These are phyloP conservation scores for Aspergillus bertholletiae DNA, from an alignment of 495 filamentous ascomycete genomes.

Conservation along the genomic window DNA sequence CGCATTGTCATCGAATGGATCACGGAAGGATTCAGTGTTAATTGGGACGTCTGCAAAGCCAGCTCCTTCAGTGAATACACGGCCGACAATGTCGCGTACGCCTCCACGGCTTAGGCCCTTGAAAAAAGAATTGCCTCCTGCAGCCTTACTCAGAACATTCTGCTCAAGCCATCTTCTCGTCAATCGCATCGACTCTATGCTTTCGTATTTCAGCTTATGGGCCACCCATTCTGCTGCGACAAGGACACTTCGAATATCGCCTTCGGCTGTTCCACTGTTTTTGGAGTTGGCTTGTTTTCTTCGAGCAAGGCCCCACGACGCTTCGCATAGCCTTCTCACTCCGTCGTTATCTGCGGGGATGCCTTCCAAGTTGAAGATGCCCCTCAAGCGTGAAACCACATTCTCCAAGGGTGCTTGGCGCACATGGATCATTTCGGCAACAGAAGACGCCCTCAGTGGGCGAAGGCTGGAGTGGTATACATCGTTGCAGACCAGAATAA, in stretches of 20 bases:
- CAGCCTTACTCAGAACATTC: constrained; percentile 63
- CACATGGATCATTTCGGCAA: constrained; percentile 90
- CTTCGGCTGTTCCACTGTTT: constrained; percentile 63
- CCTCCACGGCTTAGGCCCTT: constrained; percentile 76
- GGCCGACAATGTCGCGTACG: constrained; percentile 75
- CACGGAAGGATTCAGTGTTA: constrained; percentile 29
- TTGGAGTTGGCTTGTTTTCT: constrained; percentile 54
- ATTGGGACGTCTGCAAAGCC: constrained; percentile 66
- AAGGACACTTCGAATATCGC: constrained; percentile 88
- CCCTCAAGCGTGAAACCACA: constrained; percentile 76
- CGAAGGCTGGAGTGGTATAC: constrained; percentile 90
- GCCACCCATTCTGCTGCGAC: constrained; percentile 96
- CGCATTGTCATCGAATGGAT: constrained; percentile 25
- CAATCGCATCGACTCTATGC: constrained; percentile 41
- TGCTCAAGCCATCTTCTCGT: constrained; percentile 84
- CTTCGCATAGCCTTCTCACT: constrained; percentile 84
- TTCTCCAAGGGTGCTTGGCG: constrained; percentile 84
- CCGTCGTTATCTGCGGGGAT: constrained; percentile 83
- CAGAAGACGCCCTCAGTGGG: constrained; percentile 71
- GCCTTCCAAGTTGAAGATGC: constrained; percentile 80
- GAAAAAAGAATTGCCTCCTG: constrained; percentile 72
- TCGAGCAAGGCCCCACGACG: constrained; percentile 79
- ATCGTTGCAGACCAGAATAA: constrained; percentile 96
- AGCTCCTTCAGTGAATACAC: constrained; percentile 82
- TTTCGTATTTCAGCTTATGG: constrained; percentile 63